Evolutionary conservation across 257 asterid genomes (phyloP).

Genomic region (Linderniella brevidens): DNA sequence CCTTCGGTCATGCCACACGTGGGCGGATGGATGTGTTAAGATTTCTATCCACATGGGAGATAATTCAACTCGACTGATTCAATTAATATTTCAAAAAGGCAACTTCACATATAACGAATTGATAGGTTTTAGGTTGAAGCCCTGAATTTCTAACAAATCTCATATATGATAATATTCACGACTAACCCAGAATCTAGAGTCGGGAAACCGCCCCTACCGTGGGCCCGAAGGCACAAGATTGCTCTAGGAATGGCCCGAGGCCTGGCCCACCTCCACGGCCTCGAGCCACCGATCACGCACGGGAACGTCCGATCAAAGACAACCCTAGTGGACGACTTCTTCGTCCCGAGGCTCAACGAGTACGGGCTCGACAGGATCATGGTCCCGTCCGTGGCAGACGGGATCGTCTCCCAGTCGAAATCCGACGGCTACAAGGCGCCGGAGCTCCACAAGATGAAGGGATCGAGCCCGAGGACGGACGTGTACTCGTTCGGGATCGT

Average conservation of each 20-base stretch:
- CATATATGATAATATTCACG: no score
- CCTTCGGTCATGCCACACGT: no score
- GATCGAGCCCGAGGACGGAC: conserved; percentile 71
- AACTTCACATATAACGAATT: no score
- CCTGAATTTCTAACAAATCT: no score
- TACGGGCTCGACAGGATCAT: conserved; percentile 83
- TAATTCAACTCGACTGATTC: no score
- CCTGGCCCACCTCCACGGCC: conserved; percentile 72
- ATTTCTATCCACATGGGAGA: no score
- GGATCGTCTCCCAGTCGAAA: conserved; percentile 55
- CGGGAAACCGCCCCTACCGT: conserved; percentile 75
- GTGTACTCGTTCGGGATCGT: conserved; percentile 87
- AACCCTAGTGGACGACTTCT: conserved; percentile 75
- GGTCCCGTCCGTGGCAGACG: conserved; percentile 75
- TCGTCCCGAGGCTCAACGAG: conserved; percentile 69
- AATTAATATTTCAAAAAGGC: no score
- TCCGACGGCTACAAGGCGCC: conserved; percentile 88
- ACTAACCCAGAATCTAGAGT: conserved; percentile 52
- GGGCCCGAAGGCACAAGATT: conserved; percentile 94
- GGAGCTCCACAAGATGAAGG: conserved; percentile 87
- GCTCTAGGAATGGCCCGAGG: conserved; percentile 83
- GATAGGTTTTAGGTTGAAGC: no score
- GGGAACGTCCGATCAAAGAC: conserved; percentile 79
- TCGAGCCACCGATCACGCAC: conserved; percentile 77
- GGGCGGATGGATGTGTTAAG: no score